Evolutionary conservation across 345 rosid species (phyloP).

Genomic region (Firmiana major): DNA sequence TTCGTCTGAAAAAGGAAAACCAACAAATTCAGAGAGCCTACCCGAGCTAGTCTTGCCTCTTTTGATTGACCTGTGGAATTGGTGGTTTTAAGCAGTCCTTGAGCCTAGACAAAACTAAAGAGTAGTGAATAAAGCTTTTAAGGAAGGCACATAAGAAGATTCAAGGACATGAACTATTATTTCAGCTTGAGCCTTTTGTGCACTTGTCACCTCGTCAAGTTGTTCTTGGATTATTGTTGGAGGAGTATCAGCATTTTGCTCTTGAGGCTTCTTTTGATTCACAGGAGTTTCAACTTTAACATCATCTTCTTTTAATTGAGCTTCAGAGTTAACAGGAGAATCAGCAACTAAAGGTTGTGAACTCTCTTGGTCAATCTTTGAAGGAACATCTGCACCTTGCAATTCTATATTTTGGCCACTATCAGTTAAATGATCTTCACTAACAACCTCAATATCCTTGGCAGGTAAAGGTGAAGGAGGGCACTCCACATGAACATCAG

Average conservation of each 20-base stretch:
- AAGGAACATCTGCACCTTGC: slow-evolving; percentile 37
- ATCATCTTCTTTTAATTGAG: slow-evolving; percentile 35
- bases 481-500: slow-evolving; percentile 34
- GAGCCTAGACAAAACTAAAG: slow-evolving; percentile 63
- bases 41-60: slow-evolving; percentile 98
- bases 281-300: slow-evolving; percentile 34
- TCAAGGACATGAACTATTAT: slow-evolving; percentile 6
- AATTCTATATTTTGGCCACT: slow-evolving; percentile 22
- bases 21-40: slow-evolving; percentile 35
- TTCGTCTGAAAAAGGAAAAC: not conserved
- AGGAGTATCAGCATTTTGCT: slow-evolving; percentile 39
- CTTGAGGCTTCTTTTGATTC: slow-evolving; percentile 42
- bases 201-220: slow-evolving; percentile 78
- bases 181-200: slow-evolving; percentile 8
- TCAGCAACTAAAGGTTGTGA: slow-evolving; percentile 34
- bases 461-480: slow-evolving; percentile 37
- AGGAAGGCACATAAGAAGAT: not conserved
- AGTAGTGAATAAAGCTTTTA: slow-evolving; percentile 19
- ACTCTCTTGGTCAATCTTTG: slow-evolving; percentile 41
- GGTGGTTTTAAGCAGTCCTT: slow-evolving; percentile 83
- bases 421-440: slow-evolving; percentile 37
- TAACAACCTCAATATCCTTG: slow-evolving; percentile 44
- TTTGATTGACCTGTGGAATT: slow-evolving; percentile 89
- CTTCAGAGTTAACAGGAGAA: slow-evolving; percentile 35
- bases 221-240: slow-evolving; percentile 64